phyloP scores from a whole-genome alignment of 352 stramenopile genomes.

The Phytophthora melonis region DNA sequence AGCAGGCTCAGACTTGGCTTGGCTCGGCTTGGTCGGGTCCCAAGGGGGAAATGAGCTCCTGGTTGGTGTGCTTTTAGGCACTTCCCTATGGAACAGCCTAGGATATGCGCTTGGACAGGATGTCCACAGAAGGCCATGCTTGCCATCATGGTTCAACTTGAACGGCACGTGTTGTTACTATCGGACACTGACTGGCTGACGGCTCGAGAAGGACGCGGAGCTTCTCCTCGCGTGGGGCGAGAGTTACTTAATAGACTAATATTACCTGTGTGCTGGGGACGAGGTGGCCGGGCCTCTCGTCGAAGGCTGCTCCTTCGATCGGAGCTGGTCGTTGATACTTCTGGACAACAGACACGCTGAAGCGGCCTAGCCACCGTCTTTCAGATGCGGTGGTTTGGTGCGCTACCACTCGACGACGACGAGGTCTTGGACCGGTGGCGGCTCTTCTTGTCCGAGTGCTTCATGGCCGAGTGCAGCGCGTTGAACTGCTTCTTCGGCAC shows the following conservation, averaged over 20 bases:
- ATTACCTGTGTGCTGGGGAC: constrained; percentile 30
- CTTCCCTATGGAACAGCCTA: constrained; percentile 17
- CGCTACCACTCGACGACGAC: constrained; percentile 17
- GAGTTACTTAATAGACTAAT: constrained; percentile 47
- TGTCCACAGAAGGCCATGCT: constrained; percentile 7
- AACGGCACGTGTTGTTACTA: constrained; percentile 26
- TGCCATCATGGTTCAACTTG: constrained; percentile 24
- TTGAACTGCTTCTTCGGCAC: constrained; percentile 55
- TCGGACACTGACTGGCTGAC: constrained; percentile 13
- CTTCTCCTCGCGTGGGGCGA: constrained; percentile 14
- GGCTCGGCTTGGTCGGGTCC: neutral
- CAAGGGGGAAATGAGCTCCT: constrained; percentile 40
- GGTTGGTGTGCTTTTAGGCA: constrained; percentile 24
- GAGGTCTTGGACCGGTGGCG: constrained; percentile 45
- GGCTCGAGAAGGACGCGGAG: neutral
- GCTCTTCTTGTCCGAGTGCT: constrained; percentile 57
- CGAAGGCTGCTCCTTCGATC: constrained; percentile 17
- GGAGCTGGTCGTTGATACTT: constrained; percentile 7
- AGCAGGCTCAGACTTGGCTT: too few species aligned
- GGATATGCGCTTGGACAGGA: constrained; percentile 18
- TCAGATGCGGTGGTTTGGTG: constrained; percentile 37
- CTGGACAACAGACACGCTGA: constrained; percentile 4
- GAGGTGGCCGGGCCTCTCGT: neutral
- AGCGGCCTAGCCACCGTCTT: constrained; percentile 1
- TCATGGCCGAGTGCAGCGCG: constrained; percentile 47